These are phyloP conservation scores for Myxozyma lipomycoides DNA, from an alignment of 805 yeast species.

Conservation along the genomic window DNA sequence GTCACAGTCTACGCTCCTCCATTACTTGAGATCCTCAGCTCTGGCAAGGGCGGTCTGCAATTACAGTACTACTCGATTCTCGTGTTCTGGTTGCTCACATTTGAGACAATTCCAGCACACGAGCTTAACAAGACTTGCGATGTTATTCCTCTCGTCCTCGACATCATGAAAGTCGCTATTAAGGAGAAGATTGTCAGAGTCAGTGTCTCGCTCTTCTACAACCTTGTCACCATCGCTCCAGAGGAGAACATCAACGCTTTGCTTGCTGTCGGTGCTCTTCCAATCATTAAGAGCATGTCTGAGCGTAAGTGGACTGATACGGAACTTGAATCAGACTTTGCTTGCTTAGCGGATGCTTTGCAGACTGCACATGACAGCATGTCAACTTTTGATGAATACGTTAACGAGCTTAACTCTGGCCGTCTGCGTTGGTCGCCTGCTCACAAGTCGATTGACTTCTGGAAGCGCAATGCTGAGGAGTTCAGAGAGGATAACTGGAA, in stretches of 20 bases:
- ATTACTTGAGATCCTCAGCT: slow-evolving; percentile 46
- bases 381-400: slow-evolving; percentile 90
- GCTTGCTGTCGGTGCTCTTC: slow-evolving; percentile 70
- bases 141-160: slow-evolving; percentile 45
- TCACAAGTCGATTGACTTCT: slow-evolving; percentile 80
- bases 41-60: slow-evolving; percentile 58
- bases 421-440: slow-evolving; percentile 86
- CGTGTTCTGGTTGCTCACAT: slow-evolving; percentile 80
- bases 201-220: slow-evolving; percentile 53
- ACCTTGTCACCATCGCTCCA: slow-evolving; percentile 37
- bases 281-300: slow-evolving; percentile 61
- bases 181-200: slow-evolving; percentile 89
- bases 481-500: slow-evolving; percentile 79
- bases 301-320: slow-evolving; percentile 94
- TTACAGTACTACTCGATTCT: slow-evolving; percentile 76
- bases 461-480: slow-evolving; percentile 74
- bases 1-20: slow-evolving; percentile 48
- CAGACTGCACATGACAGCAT: slow-evolving; percentile 69
- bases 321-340: slow-evolving; percentile 74
- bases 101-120: slow-evolving; percentile 52
- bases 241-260: slow-evolving; percentile 56
- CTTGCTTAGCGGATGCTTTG: slow-evolving; percentile 53
- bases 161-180: slow-evolving; percentile 72
- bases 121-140: slow-evolving; percentile 49
- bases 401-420: slow-evolving; percentile 75